phyloP scores from a whole-genome alignment of 2,329 filamentous ascomycete species.

The Claviceps maximensis region DNA sequence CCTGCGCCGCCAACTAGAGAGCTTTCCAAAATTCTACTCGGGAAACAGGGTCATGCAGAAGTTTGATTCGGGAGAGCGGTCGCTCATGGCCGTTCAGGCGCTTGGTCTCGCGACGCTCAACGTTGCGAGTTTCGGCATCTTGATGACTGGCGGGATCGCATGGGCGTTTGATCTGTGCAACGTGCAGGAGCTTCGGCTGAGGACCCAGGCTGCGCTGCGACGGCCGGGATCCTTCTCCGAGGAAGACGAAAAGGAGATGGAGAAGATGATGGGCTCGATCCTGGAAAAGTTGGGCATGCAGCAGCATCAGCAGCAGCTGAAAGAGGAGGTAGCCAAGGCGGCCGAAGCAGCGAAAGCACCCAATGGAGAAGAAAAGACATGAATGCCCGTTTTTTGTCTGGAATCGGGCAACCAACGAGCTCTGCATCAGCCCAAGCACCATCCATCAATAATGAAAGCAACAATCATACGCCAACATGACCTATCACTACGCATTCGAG shows the following conservation, averaged over 20 bases:
- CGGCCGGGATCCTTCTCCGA: constrained; percentile 22
- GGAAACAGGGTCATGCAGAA: constrained; percentile 31
- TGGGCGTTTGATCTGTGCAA: constrained; percentile 68
- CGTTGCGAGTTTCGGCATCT: constrained; percentile 60
- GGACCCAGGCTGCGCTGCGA: constrained; percentile 30
- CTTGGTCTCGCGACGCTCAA: constrained; percentile 80
- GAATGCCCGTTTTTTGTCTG: too few relatives aligned
- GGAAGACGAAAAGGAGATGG: constrained; percentile 46
- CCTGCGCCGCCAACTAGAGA: constrained; percentile 43
- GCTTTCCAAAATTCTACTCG: constrained; percentile 59
- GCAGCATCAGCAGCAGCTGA: neutral
- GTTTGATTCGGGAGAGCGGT: constrained; percentile 18
- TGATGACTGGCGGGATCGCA: constrained; percentile 58
- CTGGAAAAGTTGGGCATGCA: constrained; percentile 37
- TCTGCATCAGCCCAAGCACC: too few relatives aligned
- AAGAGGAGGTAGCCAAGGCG: neutral
- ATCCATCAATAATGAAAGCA: neutral
- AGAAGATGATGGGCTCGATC: constrained; percentile 46
- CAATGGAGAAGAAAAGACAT: too few relatives aligned
- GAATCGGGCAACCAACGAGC: too few relatives aligned
- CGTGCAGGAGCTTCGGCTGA: constrained; percentile 47
- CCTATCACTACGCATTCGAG: too few relatives aligned
- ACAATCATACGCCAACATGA: neutral
- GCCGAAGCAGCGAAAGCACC: too few relatives aligned
- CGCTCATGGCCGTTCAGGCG: constrained; percentile 65